These are phyloP conservation scores for Zychaea mexicana DNA, from an alignment of 371 early-diverging fungal species.

Conservation along the genomic window DNA sequence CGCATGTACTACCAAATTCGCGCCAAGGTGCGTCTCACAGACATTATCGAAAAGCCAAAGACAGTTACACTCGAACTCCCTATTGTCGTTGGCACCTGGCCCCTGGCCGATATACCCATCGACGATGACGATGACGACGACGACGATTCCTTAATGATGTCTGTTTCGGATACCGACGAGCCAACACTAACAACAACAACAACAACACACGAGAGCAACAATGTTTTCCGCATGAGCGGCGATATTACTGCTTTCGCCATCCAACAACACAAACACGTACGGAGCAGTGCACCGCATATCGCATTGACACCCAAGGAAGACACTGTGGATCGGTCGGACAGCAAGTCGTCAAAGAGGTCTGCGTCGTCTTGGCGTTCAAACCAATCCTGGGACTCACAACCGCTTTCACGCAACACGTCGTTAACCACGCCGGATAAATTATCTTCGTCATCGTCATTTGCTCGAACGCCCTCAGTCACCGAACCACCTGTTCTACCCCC, in stretches of 20 bases:
- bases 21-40: constrained; percentile 17
- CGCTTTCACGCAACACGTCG: constrained; percentile 26
- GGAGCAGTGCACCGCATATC: constrained; percentile 4
- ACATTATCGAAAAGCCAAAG: constrained; percentile 8
- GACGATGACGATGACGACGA: constrained; percentile 47
- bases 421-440: constrained; percentile 3
- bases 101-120: constrained; percentile 47
- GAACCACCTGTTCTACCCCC: neutral
- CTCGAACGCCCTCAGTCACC: neutral
- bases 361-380: constrained; percentile 32
- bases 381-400: constrained; percentile 24
- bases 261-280: neutral
- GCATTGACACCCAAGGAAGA: neutral
- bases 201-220: constrained; percentile 7
- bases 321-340: constrained; percentile 30
- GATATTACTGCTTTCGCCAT: constrained; percentile 1
- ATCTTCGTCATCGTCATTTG: neutral
- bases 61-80: constrained; percentile 31
- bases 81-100: constrained; percentile 49
- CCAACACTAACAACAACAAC: neutral
- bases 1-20: constrained; percentile 42
- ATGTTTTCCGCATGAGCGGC: neutral
- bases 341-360: constrained; percentile 28
- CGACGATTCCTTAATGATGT: constrained; percentile 14
- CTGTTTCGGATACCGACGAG: neutral